Base-by-base conservation (phyloP, 495 filamentous ascomycete species). In the Tuber brumale region DNA sequence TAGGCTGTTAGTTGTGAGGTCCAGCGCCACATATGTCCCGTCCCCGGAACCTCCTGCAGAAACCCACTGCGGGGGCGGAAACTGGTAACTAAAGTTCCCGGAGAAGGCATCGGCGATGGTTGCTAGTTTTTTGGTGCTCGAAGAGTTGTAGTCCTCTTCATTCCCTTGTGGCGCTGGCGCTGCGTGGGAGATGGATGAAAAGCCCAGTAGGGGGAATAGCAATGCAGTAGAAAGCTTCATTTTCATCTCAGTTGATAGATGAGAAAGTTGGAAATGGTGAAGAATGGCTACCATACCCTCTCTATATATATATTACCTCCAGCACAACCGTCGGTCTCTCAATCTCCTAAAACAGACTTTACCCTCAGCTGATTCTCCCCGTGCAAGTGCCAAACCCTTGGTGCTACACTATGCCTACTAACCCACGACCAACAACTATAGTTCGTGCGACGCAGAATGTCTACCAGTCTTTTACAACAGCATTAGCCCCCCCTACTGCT, bases 41-140 rank as follows among this genome's bases (percentile, higher is more conserved):
- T 88, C 85, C 21, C 86, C 85, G 39, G 83, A 83, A 61, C 31
- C 31, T 9, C 78, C 79, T 6, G 81, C 76, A 41, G 82, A 76
- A 23, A 86, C 80, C 88, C 87, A 89, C 51, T 81, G 85, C 19
- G 87, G 79, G 1, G 86, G 85, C 14, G 83, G 85, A 70, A 74
- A 84, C 61, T 76, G 80, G 12, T 76, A 77, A 37, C 76, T 76
- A 77, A 81, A 85, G 66, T 77, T 79, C 66, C 81, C 84, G 72
- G 74, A 79, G 73, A 84, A 81, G 46, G 84, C 85, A 70, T 86
- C 84, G 71, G 85, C 85, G 81, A 85, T 86, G 14, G 81, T 86
- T 69, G 86, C 69, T n/a, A 87, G 84, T 71, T 84, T 85, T 61
- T 57, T 73, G 16, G 23, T 14, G 5, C 14, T 27, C 8, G 48